A percentile compares a stretch with the other conserved stretches of the same genome.
Conservation (phyloP, 345 rosid genomes). For the Citrus medica region DNA sequence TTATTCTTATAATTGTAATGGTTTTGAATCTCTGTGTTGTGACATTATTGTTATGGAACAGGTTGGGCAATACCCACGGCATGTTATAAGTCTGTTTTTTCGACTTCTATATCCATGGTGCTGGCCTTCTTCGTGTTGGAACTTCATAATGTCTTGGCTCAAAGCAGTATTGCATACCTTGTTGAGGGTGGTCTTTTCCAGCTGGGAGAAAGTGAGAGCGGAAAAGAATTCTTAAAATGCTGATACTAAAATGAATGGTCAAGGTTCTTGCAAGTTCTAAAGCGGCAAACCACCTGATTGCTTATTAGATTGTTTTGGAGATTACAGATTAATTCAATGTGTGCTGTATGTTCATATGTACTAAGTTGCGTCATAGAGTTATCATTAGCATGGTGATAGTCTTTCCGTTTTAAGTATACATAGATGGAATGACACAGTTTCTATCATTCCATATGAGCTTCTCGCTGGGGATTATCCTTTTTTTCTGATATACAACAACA, state of each 20-base stretch:
- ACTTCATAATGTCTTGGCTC: conserved; percentile 69
- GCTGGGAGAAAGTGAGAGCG: conserved; percentile 48
- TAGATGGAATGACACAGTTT: too few relatives aligned
- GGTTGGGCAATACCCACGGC: conserved; percentile 95
- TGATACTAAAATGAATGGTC: neutral
- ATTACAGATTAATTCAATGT: neutral
- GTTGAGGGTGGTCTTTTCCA: conserved; percentile 46
- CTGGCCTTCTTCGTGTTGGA: conserved; percentile 99
- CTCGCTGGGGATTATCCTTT: too few relatives aligned
- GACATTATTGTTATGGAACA: conserved; percentile 28
- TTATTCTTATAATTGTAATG: too few relatives aligned
- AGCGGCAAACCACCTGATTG: neutral
- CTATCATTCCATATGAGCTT: too few relatives aligned
- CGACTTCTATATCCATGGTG: conserved; percentile 95
- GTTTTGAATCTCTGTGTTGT: neutral
- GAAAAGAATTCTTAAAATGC: conserved; percentile 27
- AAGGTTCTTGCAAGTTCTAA: neutral
- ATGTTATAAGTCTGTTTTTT: conserved; percentile 89
- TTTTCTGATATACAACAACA: too few relatives aligned
- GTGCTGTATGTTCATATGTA: neutral
- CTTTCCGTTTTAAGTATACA: too few relatives aligned
- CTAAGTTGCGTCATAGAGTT: too few relatives aligned
- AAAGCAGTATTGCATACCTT: conserved; percentile 53
- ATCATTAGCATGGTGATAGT: too few relatives aligned
- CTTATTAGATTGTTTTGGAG: neutral